Percentiles rank a stretch among this genome's conserved stretches.
phyloP scores from a whole-genome alignment of 495 filamentous ascomycete species.

The Podospora tetraspora region DNA sequence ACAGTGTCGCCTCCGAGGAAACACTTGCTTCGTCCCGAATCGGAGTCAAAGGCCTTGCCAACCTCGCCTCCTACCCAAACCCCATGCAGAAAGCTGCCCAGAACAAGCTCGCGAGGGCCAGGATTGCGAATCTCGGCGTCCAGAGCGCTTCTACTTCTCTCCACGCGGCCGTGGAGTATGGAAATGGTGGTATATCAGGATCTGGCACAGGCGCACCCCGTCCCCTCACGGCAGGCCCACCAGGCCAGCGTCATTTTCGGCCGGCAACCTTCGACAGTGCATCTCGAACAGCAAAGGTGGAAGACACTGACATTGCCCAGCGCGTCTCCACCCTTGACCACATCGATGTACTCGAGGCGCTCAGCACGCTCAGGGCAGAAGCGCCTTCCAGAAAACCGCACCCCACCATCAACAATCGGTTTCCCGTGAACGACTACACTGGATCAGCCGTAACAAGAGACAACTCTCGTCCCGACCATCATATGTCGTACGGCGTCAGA shows the following conservation, averaged over 20 bases:
- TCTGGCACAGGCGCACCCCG: conserved; percentile 35
- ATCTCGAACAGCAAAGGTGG: conserved; percentile 6
- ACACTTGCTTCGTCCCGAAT: conserved; percentile 25
- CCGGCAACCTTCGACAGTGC: conserved; percentile 27
- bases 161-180: conserved; percentile 3
- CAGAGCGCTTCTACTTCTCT: conserved; percentile 13
- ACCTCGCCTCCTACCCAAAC: conserved; percentile 43
- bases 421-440: background rate
- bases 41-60: conserved; percentile 37
- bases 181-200: conserved; percentile 9
- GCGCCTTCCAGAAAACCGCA: background rate
- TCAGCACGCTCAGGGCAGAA: background rate
- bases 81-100: conserved; percentile 44
- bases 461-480: background rate
- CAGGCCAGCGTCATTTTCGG: conserved; percentile 39
- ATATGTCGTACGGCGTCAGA: background rate
- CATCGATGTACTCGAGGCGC: background rate
- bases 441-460: background rate
- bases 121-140: conserved; percentile 15
- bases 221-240: conserved; percentile 45
- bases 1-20: conserved; percentile 22
- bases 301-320: background rate
- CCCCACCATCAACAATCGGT: background rate
- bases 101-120: conserved; percentile 34
- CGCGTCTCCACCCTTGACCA: background rate